Base-by-base conservation (phyloP, 208 protist genomes). In the Herpetomonas tarakana region DNA sequence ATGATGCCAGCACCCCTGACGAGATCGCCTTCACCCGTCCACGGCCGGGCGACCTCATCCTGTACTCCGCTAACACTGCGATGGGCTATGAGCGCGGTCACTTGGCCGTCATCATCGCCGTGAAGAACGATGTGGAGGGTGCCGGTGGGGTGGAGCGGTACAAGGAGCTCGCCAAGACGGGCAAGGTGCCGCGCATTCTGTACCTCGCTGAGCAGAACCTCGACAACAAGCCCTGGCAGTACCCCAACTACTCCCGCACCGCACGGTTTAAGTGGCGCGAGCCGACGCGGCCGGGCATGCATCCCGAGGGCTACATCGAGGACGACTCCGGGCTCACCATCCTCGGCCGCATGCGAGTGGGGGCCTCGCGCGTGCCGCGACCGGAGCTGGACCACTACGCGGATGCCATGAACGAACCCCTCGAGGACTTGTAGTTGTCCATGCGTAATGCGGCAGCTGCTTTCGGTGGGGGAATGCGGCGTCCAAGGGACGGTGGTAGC, bases 201-300 rank as follows among this genome's bases (percentile, higher is more conserved):
- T 91, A 88, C 63, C 68, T 90, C 22, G 83, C 83, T 2, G 78
- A 86, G 70, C 79, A 90, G 51, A 90, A 90, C 59, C 75, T 70
- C 28, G 60, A 80, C 35, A 90, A 90, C 50, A 64, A 26, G 27
- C 50, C 58, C 35, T 85, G 72, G 80, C 68, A 53, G 2, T 66
- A 63, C 47, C 67, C 52, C 28, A 86, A 86, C 62, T 90, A 82
- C 71, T 83, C 66, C 9, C 76, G 83, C 19, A 62, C 86, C 3
- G 52, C 83, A 29, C 47, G 49, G 12, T 86, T 86, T 46, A 30
- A 56, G 35, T 86, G 83, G 80, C 62, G 65, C 29, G 52, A 74
- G 45, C 52, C 51, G 6, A 4, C 65, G 14, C 45, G 76, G 51
- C 27, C 39, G 9, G 49, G 71, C 24, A 30, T 24, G 22, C 31